Evolutionary conservation across 2,329 filamentous ascomycete genomes (phyloP).

Genomic region (Botryotinia globosa): DNA sequence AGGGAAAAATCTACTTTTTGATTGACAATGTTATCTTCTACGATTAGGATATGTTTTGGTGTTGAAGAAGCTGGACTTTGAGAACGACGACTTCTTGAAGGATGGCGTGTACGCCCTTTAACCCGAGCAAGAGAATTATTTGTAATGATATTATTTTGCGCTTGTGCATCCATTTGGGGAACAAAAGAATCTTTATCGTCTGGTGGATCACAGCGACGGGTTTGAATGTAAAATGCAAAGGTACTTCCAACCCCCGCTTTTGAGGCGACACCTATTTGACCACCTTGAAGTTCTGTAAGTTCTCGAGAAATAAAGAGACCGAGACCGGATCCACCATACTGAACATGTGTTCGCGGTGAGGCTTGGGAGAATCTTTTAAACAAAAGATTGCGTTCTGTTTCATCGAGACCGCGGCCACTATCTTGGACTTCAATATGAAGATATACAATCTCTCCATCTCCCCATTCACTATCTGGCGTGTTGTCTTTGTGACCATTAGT

Average conservation of each 20-base stretch:
- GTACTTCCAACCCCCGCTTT: slow-evolving; percentile 67
- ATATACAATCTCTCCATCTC: slow-evolving; percentile 66
- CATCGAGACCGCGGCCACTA: slow-evolving; percentile 70
- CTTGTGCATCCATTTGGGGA: slow-evolving; percentile 13
- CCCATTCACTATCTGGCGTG: slow-evolving; percentile 52
- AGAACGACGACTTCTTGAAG: background rate
- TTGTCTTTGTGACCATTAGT: slow-evolving; percentile 34
- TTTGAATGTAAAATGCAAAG: slow-evolving; percentile 68
- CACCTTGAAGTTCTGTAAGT: slow-evolving; percentile 77
- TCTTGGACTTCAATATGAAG: slow-evolving; percentile 73
- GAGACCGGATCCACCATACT: slow-evolving; percentile 76
- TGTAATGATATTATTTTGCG: slow-evolving; percentile 6
- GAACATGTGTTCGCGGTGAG: slow-evolving; percentile 70
- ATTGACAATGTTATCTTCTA: slow-evolving; percentile 61
- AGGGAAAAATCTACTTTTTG: background rate
- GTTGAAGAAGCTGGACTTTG: slow-evolving; percentile 5
- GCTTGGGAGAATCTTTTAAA: slow-evolving; percentile 76
- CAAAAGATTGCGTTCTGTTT: slow-evolving; percentile 68
- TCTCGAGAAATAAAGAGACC: slow-evolving; percentile 77
- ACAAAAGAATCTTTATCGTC: background rate
- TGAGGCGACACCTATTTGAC: slow-evolving; percentile 73
- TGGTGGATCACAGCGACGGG: slow-evolving; percentile 23
- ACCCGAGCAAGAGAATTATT: slow-evolving; percentile 15
- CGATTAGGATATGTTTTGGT: slow-evolving; percentile 46
- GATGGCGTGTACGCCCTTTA: slow-evolving; percentile 2